Percentiles rank a stretch among this genome's conserved stretches.
Conservation (phyloP, 768 basidiomycete species). For the Lactifluus echinatus region DNA sequence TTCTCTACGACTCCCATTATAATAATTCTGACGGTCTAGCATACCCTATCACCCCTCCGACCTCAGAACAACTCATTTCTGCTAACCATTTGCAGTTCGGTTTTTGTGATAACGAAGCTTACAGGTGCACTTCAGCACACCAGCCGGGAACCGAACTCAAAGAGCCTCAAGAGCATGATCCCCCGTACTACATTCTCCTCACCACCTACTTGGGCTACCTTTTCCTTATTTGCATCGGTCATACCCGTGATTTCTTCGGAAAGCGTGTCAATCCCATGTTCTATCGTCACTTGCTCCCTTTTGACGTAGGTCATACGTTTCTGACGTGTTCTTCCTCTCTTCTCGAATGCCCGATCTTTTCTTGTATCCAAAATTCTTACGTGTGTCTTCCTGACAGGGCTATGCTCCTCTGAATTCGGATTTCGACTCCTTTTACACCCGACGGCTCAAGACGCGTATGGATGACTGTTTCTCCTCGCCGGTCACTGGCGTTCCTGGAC, state of each 20-base stretch:
- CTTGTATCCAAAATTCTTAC: too few species aligned
- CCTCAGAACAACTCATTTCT: constrained; percentile 68
- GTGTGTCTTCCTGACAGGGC: constrained; percentile 55
- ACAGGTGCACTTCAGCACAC: constrained; percentile 61
- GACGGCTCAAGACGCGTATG: constrained; percentile 86
- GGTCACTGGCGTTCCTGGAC: constrained; percentile 90
- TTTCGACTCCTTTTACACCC: constrained; percentile 98
- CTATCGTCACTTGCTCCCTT: constrained; percentile 78
- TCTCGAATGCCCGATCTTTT: background rate
- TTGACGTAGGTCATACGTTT: constrained; percentile 52
- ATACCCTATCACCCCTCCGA: constrained; percentile 59
- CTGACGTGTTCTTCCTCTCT: background rate
- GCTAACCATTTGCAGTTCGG: constrained; percentile 90
- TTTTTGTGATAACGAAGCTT: constrained; percentile 72
- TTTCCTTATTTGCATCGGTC: constrained; percentile 84
- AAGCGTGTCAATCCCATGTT: constrained; percentile 63
- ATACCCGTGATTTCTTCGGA: constrained; percentile 91
- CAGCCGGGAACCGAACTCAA: constrained; percentile 40
- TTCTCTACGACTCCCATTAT: constrained; percentile 46
- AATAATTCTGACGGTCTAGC: constrained; percentile 43
- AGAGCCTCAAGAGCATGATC: constrained; percentile 64
- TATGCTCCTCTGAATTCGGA: constrained; percentile 96
- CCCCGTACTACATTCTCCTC: constrained; percentile 86
- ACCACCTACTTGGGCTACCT: constrained; percentile 92
- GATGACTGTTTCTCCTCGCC: constrained; percentile 94